Percentiles rank a stretch among this genome's conserved stretches.
These are phyloP conservation scores for Hippophae gyantsensis DNA, from an alignment of 306 rosid genomes.

Conservation along the genomic window DNA sequence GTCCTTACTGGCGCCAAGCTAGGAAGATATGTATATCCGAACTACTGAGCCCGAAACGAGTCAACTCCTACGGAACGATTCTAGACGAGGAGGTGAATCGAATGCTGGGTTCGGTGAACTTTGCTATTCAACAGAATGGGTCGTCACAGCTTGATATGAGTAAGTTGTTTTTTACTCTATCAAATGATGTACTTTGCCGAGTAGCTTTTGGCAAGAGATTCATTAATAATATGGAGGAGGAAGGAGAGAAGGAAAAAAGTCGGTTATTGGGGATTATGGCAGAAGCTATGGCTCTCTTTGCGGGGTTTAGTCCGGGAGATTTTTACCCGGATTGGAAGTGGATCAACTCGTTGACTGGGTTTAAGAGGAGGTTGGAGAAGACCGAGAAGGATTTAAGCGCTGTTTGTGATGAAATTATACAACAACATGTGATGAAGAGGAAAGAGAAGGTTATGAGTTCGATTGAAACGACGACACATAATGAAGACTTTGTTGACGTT, in stretches of 20 bases:
- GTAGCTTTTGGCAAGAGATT: slow-evolving; percentile 31
- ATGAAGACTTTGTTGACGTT: slow-evolving; percentile 32
- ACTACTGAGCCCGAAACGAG: slow-evolving; percentile 28
- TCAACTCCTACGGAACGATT: slow-evolving; percentile 19
- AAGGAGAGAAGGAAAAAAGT: not conserved
- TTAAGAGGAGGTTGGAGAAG: slow-evolving; percentile 12
- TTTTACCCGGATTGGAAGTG: slow-evolving; percentile 28
- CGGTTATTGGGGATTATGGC: slow-evolving; percentile 14
- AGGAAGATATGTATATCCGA: slow-evolving; percentile 27
- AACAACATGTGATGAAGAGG: slow-evolving; percentile 14
- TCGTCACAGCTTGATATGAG: slow-evolving; percentile 15
- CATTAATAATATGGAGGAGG: not conserved
- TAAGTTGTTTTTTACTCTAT: slow-evolving; percentile 8
- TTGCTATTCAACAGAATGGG: not conserved
- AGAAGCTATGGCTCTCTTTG: slow-evolving; percentile 24
- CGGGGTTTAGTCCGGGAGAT: slow-evolving; percentile 29
- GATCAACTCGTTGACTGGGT: slow-evolving; percentile 22
- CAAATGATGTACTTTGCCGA: slow-evolving; percentile 27
- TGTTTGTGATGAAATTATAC: slow-evolving; percentile 26
- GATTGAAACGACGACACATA: not conserved
- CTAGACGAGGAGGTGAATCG: slow-evolving; percentile 23
- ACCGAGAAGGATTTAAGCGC: slow-evolving; percentile 17
- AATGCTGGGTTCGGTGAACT: not conserved
- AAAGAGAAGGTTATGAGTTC: too few species aligned
- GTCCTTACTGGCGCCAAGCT: slow-evolving; percentile 35